Evolutionary conservation across 1,139 yeast species (phyloP), one percentile per base, ranked within the genome.

Genomic region (Magnusiomyces clavatus): DNA sequence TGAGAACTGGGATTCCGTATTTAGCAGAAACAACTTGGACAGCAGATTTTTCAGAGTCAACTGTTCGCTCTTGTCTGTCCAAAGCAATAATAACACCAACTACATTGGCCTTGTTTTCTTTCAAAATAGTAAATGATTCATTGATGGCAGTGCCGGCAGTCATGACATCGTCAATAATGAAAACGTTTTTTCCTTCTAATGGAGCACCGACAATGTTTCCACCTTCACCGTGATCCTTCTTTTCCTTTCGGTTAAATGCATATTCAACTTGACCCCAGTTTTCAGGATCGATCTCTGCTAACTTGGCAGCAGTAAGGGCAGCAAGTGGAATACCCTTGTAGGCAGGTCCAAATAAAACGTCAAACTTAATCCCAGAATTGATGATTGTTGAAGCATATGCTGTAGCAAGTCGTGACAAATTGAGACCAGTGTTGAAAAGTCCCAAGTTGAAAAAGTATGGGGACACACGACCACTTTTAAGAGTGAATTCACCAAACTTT

Each of bases 161-260:
- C 82, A 92, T 90, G 49, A 92, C 97, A 64, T 92, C 98, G 69
- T 92, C 98, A 58, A 92, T 88, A 62, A 92, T 85, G 63, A 92
- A 74, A 37, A 89, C 80, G 57, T 76, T 77, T 69, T 89, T 85
- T 52, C 79, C 86, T 56, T 77, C 76, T 61, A 92, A 77, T 3
- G 80, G 70, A 46, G 87, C 81, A 37, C 98, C 98, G 42, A 92
- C 98, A 63, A 92, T 86, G 55, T 80, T 79, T 16, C 98, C 98
- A 57, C 98, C 98, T 73, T 92, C 98, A 51, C 98, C 98, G 68
- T 92, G 98, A 64, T 90, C 97, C 72, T 92, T 92, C 77, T 86
- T 87, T 70, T 92, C 98, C 61, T 72, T 72, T 34, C 76, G 66
- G 64, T 72, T 73, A 62, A 69, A 72, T 10, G 75, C 74, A 53